Conservation (phyloP, 2,329 filamentous ascomycete species). For the Verticillium tricorpus region DNA sequence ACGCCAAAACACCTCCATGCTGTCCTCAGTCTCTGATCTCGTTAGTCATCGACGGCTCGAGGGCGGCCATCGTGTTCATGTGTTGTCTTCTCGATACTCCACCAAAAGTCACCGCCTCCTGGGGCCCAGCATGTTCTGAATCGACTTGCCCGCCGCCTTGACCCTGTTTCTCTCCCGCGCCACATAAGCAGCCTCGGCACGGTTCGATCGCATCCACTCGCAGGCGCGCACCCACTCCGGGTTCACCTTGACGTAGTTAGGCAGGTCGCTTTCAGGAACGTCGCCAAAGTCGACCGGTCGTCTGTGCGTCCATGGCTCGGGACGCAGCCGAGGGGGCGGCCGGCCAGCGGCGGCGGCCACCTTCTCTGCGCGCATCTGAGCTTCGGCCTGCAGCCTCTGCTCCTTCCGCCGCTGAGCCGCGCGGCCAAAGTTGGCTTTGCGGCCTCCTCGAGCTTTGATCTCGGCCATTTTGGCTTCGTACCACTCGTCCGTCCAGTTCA, state of each 20-base stretch:
- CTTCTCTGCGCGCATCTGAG: neutral
- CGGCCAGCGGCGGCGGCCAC: neutral
- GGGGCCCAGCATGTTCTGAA: neutral
- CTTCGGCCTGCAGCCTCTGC: slow-evolving; percentile 18
- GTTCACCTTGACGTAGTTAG: slow-evolving; percentile 38
- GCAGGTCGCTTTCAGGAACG: slow-evolving; percentile 33
- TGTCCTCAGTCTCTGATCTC: neutral
- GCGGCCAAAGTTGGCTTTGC: slow-evolving; percentile 48
- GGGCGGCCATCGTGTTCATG: neutral
- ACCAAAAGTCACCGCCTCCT: neutral
- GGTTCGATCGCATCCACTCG: slow-evolving; percentile 28
- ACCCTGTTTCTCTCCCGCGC: neutral
- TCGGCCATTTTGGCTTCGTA: slow-evolving; percentile 42
- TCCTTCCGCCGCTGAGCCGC: slow-evolving; percentile 32
- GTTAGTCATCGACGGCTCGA: neutral
- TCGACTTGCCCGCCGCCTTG: neutral
- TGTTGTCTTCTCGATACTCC: neutral
- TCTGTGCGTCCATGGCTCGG: slow-evolving; percentile 22
- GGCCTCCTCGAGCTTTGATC: slow-evolving; percentile 40
- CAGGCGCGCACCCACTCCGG: slow-evolving; percentile 39
- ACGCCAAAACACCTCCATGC: neutral
- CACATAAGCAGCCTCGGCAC: neutral
- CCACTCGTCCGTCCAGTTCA: slow-evolving; percentile 40
- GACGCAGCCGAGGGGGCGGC: slow-evolving; percentile 13
- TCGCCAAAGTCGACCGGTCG: slow-evolving; percentile 30